Evolutionary conservation across 208 protist genomes (phyloP).

Genomic region (Balamuthia mandrillaris): DNA sequence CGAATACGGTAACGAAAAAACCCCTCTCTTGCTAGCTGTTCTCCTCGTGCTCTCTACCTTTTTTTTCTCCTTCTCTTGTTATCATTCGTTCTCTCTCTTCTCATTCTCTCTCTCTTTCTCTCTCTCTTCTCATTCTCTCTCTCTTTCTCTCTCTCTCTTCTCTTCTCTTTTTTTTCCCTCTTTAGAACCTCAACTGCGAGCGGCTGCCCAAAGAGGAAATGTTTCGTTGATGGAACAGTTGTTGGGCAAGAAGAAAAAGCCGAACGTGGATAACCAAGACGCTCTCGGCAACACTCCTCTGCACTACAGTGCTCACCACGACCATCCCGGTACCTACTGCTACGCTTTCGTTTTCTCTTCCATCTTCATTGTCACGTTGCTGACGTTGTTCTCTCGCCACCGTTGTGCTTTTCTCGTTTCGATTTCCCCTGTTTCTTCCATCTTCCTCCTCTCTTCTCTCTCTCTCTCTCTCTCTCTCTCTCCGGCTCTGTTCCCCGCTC

Average conservation of each 20-base stretch:
- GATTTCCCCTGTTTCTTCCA: too few species aligned
- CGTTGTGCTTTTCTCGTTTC: background rate
- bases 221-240: background rate
- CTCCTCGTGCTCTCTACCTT: too few species aligned
- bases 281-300: constrained; percentile 12
- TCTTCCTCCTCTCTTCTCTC: too few species aligned
- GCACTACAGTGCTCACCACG: constrained; percentile 7
- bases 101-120: too few species aligned
- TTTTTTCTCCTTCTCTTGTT: too few species aligned
- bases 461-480: too few species aligned
- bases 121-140: too few species aligned
- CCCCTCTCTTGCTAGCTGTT: too few species aligned
- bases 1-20: too few species aligned
- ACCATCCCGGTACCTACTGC: constrained; percentile 5
- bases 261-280: background rate
- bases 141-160: background rate
- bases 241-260: background rate
- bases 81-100: too few species aligned
- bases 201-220: background rate
- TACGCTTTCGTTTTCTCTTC: background rate
- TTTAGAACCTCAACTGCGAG: constrained; percentile 8
- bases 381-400: background rate
- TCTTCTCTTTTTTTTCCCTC: background rate
- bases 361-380: background rate
- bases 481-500: too few species aligned